phyloP scores from a whole-genome alignment of 2,329 filamentous ascomycete species.

The Diaporthe citriasiana region DNA sequence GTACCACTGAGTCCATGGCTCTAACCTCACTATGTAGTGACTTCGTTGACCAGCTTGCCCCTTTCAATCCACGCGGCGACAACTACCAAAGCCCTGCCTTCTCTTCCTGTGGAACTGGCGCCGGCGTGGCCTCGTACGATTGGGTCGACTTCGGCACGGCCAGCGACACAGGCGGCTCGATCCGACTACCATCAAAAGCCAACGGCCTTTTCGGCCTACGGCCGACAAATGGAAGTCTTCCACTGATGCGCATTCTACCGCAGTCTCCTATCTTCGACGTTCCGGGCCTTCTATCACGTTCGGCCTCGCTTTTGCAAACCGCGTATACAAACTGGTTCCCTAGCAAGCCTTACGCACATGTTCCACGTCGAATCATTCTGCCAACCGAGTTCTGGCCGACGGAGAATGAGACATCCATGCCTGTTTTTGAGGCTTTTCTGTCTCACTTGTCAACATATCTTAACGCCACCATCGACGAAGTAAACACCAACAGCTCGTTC shows the following conservation, averaged over 20 bases:
- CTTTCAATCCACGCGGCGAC: conserved; percentile 8
- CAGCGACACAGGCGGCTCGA: conserved; percentile 10
- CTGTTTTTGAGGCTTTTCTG: conserved; percentile 6
- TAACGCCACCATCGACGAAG: background rate
- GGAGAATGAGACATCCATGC: conserved; percentile 3
- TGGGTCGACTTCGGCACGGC: conserved; percentile 17
- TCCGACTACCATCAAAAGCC: conserved; percentile 2
- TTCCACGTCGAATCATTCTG: background rate
- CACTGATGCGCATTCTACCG: background rate
- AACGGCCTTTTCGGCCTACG: conserved; percentile 2
- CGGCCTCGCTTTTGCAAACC: background rate
- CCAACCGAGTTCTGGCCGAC: conserved; percentile 10
- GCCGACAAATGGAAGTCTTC: conserved; percentile 6
- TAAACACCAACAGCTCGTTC: conserved; percentile 18
- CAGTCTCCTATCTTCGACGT: conserved; percentile 13
- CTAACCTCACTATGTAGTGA: background rate
- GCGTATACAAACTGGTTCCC: conserved; percentile 16
- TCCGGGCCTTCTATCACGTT: conserved; percentile 5
- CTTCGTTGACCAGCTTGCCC: conserved; percentile 7
- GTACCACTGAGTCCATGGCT: background rate
- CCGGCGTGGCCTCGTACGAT: conserved; percentile 9
- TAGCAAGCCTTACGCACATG: conserved; percentile 6
- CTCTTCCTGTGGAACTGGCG: conserved; percentile 10
- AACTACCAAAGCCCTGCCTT: conserved; percentile 17
- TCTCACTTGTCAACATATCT: background rate